phyloP scores from a whole-genome alignment of 441 rosid genomes.

The Melastoma candidum region DNA sequence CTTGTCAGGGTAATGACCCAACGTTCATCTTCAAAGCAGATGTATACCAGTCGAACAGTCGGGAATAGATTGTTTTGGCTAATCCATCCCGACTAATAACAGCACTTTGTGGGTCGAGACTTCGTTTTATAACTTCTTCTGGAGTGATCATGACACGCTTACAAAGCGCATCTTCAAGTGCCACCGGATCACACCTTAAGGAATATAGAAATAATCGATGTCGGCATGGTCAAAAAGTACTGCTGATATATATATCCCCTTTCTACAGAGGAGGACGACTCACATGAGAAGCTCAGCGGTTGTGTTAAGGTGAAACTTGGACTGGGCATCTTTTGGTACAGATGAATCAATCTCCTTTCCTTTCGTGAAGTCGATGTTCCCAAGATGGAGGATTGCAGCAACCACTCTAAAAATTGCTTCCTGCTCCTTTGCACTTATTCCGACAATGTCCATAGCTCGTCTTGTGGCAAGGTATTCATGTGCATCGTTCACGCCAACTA shows the following conservation, averaged over 20 bases:
- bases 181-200: slow-evolving; percentile 56
- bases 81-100: slow-evolving; percentile 64
- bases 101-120: slow-evolving; percentile 85
- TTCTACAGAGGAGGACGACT: background rate
- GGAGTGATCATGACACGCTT: slow-evolving; percentile 92
- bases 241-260: background rate
- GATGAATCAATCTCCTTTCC: slow-evolving; percentile 90
- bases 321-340: slow-evolving; percentile 65
- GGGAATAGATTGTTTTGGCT: slow-evolving; percentile 78
- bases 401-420: slow-evolving; percentile 98
- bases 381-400: slow-evolving; percentile 84
- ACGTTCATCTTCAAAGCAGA: background rate
- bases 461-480: slow-evolving; percentile 89
- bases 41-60: slow-evolving; percentile 70
- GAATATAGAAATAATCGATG: slow-evolving; percentile 8
- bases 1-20: background rate
- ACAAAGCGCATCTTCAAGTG: slow-evolving; percentile 74
- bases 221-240: slow-evolving; percentile 2
- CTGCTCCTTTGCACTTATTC: slow-evolving; percentile 86
- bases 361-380: slow-evolving; percentile 66
- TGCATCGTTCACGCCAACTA: slow-evolving; percentile 80
- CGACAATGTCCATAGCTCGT: slow-evolving; percentile 93
- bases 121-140: slow-evolving; percentile 75
- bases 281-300: slow-evolving; percentile 94
- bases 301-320: slow-evolving; percentile 80